A percentile compares a stretch with the other conserved stretches of the same genome.
Conservation (phyloP, 257 asterid species). For the Handroanthus guayacan region DNA sequence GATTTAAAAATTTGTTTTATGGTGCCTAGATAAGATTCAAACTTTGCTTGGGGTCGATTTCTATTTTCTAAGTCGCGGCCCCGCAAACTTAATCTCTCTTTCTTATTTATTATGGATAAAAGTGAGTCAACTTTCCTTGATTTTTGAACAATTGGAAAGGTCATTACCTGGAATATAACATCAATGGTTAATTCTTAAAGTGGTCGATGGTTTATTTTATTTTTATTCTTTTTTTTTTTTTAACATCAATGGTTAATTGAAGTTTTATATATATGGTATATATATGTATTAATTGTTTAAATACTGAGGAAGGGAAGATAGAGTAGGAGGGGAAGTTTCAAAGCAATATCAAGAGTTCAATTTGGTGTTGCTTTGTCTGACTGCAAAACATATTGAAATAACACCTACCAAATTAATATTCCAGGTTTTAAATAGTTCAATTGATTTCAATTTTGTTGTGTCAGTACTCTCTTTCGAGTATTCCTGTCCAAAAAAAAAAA, state of each 20-base stretch:
- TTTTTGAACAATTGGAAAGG: no score
- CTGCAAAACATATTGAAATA: not conserved
- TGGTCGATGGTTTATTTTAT: no score
- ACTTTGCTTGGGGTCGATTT: not conserved
- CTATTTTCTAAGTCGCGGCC: no score
- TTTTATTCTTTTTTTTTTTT: not conserved
- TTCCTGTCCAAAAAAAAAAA: not conserved
- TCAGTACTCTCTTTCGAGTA: not conserved
- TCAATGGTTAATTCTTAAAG: no score
- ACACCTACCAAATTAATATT: not conserved
- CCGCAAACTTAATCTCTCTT: no score
- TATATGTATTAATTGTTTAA: no score
- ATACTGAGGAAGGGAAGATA: not conserved
- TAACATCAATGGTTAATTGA: no score
- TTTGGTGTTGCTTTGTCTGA: constrained; percentile 8
- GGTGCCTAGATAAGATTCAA: not conserved
- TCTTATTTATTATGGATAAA: no score
- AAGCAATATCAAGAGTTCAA: not conserved
- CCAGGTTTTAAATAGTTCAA: not conserved
- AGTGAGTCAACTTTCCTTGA: no score
- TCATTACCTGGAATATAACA: no score
- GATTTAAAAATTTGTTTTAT: not conserved
- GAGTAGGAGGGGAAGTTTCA: not conserved
- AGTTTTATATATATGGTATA: no score
- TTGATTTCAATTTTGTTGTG: not conserved